Evolutionary conservation across 495 filamentous ascomycete species (phyloP).

Genomic region (Aspergillus steynii): DNA sequence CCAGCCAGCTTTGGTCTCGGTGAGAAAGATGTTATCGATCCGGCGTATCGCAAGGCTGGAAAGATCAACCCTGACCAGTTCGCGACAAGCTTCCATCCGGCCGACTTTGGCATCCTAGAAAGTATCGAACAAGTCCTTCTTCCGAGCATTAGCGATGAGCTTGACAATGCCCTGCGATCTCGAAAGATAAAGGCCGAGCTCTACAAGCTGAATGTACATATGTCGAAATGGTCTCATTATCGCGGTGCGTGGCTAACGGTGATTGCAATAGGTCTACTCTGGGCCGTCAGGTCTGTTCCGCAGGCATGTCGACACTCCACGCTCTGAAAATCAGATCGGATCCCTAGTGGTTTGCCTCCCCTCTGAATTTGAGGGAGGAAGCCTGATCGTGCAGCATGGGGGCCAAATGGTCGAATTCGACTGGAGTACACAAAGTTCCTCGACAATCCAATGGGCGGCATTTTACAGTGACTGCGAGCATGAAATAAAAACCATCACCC

Average conservation of each 20-base stretch:
- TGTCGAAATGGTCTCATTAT: no score
- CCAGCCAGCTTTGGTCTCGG: no score
- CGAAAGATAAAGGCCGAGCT: no score
- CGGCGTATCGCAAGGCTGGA: no score
- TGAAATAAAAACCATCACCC: slow-evolving; percentile 53
- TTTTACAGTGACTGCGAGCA: slow-evolving; percentile 65
- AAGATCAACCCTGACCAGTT: no score
- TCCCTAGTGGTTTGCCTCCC: slow-evolving; percentile 58
- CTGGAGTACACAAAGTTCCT: slow-evolving; percentile 33
- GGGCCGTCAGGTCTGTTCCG: slow-evolving; percentile 53
- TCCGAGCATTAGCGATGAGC: no score
- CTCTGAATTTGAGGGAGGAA: slow-evolving; percentile 39
- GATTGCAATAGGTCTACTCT: slow-evolving; percentile 40
- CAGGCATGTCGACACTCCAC: slow-evolving; percentile 57
- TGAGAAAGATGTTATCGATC: no score
- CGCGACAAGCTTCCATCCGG: no score
- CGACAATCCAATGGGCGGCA: slow-evolving; percentile 54
- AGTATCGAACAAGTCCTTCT: no score
- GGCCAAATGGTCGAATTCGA: slow-evolving; percentile 38
- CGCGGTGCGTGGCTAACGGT: neutral
- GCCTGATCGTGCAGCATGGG: slow-evolving; percentile 23
- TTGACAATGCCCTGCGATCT: no score
- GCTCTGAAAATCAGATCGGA: slow-evolving; percentile 48
- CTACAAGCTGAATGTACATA: no score
- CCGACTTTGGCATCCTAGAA: no score